phyloP scores from a whole-genome alignment of 257 asterid species.

The Nicotiana otophora region DNA sequence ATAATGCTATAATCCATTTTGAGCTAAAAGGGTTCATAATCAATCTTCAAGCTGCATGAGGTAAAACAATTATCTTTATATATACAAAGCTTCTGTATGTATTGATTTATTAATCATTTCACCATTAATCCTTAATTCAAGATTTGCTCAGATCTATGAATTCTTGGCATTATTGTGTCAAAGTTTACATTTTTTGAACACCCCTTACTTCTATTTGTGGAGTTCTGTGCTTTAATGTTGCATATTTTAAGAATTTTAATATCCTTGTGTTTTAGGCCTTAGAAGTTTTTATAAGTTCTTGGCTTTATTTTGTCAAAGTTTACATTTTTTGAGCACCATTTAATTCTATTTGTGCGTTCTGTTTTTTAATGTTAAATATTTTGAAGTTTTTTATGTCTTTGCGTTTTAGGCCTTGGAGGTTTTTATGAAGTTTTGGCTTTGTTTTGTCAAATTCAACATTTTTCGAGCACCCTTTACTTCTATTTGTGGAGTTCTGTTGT shows the following conservation, averaged over 20 bases:
- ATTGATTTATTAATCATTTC: not conserved
- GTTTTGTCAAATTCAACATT: not conserved
- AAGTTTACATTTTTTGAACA: not conserved
- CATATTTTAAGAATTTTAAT: not conserved
- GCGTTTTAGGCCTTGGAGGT: not conserved
- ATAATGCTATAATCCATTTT: not conserved
- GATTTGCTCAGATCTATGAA: slow-evolving; percentile 17
- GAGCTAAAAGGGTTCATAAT: not conserved
- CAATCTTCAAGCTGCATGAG: not conserved
- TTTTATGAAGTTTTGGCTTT: slow-evolving; percentile 4
- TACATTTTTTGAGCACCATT: slow-evolving; percentile 8
- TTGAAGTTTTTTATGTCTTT: not conserved
- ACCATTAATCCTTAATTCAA: not conserved
- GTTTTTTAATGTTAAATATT: not conserved
- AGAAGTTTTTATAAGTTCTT: not conserved
- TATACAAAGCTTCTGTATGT: not conserved
- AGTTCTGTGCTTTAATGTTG: not conserved
- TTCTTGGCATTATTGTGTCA: not conserved
- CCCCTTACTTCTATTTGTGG: slow-evolving; percentile 7
- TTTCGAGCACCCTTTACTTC: not conserved
- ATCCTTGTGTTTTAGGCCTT: not conserved
- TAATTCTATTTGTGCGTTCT: not conserved
- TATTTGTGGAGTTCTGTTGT: not conserved
- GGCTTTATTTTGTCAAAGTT: not conserved
- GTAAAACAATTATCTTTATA: not conserved